These are phyloP conservation scores for Agarophyton chilense DNA, from an alignment of 23 red algal species.

Conservation along the genomic window DNA sequence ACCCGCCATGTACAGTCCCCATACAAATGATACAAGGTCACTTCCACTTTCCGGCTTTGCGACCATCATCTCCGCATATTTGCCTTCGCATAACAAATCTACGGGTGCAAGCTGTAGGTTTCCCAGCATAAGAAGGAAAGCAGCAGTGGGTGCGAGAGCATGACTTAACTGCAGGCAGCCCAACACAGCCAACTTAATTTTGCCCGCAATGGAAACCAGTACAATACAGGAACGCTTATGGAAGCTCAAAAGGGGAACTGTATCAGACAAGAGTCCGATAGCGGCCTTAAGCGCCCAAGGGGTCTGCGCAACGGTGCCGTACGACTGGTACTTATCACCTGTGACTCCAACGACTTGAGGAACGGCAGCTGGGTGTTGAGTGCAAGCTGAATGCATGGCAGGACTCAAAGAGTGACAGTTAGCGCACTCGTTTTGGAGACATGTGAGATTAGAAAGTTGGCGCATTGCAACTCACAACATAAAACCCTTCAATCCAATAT, in stretches of 20 bases:
- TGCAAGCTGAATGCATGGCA: conserved; percentile 38
- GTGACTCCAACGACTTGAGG: conserved; percentile 74
- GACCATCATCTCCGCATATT: conserved; percentile 79
- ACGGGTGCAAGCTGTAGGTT: conserved; percentile 67
- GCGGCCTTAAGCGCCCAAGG: conserved; percentile 78
- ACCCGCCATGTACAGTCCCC: conserved; percentile 70
- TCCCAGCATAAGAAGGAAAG: conserved; percentile 54
- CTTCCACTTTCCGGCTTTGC: conserved; percentile 63
- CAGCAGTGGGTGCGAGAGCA: conserved; percentile 45
- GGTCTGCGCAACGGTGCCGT: conserved; percentile 59
- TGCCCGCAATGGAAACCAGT: conserved; percentile 48
- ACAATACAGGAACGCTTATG: conserved; percentile 78
- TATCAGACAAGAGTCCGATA: conserved; percentile 67
- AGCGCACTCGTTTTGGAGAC: background rate
- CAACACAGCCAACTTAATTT: conserved; percentile 25
- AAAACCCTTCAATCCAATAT: conserved; percentile 61
- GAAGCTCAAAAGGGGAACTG: conserved; percentile 55
- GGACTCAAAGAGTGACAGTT: background rate
- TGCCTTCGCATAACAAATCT: conserved; percentile 75
- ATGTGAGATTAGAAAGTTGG: background rate
- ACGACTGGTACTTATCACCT: conserved; percentile 70
- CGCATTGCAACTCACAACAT: conserved; percentile 51
- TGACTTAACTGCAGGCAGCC: conserved; percentile 37
- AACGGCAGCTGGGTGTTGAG: conserved; percentile 50
- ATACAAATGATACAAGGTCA: conserved; percentile 71